Percentiles rank a stretch among this genome's conserved stretches.
Conservation (phyloP, 2,329 filamentous ascomycete species). For the Fusarium albidum region DNA sequence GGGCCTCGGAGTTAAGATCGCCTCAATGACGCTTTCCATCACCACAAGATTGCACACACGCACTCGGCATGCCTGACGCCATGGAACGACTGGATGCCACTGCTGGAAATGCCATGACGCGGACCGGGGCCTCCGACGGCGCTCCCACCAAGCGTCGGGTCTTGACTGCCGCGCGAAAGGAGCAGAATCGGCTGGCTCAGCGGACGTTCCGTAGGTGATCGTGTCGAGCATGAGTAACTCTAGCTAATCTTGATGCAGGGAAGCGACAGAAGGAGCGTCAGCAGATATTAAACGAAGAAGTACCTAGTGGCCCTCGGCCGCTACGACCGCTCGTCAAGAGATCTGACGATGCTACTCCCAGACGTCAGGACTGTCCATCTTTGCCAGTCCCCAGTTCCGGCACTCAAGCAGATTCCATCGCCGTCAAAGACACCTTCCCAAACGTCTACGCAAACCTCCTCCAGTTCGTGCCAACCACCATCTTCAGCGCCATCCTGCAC, state of each 20-base stretch:
- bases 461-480: conserved; percentile 20
- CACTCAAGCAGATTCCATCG: too few species aligned
- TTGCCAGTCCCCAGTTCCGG: too few species aligned
- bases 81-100: too few species aligned
- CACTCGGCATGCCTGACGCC: too few species aligned
- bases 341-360: neutral
- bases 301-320: neutral
- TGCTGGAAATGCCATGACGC: too few species aligned
- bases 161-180: conserved; percentile 33
- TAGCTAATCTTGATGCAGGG: conserved; percentile 21
- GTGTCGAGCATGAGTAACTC: neutral
- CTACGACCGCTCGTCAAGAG: conserved; percentile 5
- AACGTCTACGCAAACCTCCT: conserved; percentile 27
- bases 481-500: conserved; percentile 32
- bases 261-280: conserved; percentile 28
- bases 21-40: too few species aligned
- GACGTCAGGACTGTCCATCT: too few species aligned
- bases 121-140: too few species aligned
- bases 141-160: conserved; percentile 16
- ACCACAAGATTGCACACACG: too few species aligned
- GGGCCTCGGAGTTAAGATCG: conserved; percentile 9
- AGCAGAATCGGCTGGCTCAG: conserved; percentile 40
- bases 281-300: neutral
- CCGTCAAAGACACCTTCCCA: too few species aligned
- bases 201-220: conserved; percentile 33